Percentiles rank a stretch among this genome's conserved stretches.
Conservation (phyloP, 805 yeast species). For the Monosporozyma aerobia region DNA sequence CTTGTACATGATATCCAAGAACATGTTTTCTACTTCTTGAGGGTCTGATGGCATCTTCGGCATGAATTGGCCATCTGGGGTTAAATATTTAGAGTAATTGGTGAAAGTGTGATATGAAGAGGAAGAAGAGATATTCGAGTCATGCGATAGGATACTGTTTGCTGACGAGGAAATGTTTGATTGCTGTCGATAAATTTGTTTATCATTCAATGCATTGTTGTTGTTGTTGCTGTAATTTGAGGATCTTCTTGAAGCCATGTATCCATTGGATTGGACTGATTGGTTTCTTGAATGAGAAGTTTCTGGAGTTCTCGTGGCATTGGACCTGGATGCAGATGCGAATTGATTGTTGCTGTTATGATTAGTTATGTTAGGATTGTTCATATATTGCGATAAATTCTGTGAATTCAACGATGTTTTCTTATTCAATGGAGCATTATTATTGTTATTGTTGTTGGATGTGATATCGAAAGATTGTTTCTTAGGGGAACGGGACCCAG, state of each 20-base stretch:
- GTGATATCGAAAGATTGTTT: not conserved
- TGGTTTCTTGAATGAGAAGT: constrained; percentile 12
- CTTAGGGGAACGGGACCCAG: not conserved
- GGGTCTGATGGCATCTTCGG: constrained; percentile 63
- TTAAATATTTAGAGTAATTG: constrained; percentile 21
- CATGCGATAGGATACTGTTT: constrained; percentile 4
- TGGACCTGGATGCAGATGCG: not conserved
- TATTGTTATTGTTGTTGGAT: not conserved
- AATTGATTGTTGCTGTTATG: not conserved
- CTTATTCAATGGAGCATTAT: constrained; percentile 20
- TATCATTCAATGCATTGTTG: not conserved
- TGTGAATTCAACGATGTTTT: constrained; percentile 22
- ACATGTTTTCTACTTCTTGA: constrained; percentile 61
- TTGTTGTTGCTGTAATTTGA: not conserved
- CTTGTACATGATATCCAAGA: constrained; percentile 69
- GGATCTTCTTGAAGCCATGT: constrained; percentile 17
- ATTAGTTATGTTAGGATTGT: constrained; percentile 1
- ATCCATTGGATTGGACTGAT: constrained; percentile 17
- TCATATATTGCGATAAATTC: constrained; percentile 24
- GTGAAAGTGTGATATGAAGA: constrained; percentile 10
- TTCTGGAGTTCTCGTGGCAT: not conserved
- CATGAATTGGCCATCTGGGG: constrained; percentile 25
- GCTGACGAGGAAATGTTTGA: not conserved
- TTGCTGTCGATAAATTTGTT: not conserved
- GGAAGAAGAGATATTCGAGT: constrained; percentile 22